Percentiles rank a stretch among this genome's conserved stretches.
Evolutionary conservation across 1,139 yeast species (phyloP).

Genomic region (Schizosaccharomyces versatilis): DNA sequence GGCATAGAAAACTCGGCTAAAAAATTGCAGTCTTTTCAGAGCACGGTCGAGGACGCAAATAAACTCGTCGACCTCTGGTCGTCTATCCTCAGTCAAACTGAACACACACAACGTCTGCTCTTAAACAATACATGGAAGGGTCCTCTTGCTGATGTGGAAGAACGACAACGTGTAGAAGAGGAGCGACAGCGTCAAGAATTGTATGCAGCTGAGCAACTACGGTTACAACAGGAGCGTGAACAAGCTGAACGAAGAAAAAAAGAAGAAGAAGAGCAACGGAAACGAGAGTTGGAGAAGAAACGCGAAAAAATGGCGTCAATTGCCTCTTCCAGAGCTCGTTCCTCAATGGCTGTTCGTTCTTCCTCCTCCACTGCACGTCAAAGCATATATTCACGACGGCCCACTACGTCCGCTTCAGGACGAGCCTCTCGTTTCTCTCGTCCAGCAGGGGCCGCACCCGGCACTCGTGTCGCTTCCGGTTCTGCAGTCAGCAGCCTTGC

Average conservation of each 20-base stretch:
- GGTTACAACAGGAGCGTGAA: not conserved
- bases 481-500: not conserved
- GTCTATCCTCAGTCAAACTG: constrained; percentile 19
- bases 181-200: not conserved
- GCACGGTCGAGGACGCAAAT: constrained; percentile 18
- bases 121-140: constrained; percentile 19
- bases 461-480: not conserved
- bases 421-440: not conserved
- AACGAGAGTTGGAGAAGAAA: not conserved
- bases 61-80: constrained; percentile 19
- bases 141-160: constrained; percentile 10
- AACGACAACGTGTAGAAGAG: not conserved
- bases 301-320: not conserved
- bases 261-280: constrained; percentile 1
- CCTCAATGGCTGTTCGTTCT: too few species aligned
- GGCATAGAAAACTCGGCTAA: not conserved
- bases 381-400: not conserved
- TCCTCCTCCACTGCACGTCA: too few species aligned
- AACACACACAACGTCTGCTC: constrained; percentile 19
- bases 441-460: not conserved
- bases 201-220: not conserved
- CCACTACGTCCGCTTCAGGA: not conserved
- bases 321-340: too few species aligned
- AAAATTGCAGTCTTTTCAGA: constrained; percentile 4
- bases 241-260: too few species aligned